Base-by-base conservation (phyloP, 169 alveolate genomes). In the Plasmodium vivax region DNA sequence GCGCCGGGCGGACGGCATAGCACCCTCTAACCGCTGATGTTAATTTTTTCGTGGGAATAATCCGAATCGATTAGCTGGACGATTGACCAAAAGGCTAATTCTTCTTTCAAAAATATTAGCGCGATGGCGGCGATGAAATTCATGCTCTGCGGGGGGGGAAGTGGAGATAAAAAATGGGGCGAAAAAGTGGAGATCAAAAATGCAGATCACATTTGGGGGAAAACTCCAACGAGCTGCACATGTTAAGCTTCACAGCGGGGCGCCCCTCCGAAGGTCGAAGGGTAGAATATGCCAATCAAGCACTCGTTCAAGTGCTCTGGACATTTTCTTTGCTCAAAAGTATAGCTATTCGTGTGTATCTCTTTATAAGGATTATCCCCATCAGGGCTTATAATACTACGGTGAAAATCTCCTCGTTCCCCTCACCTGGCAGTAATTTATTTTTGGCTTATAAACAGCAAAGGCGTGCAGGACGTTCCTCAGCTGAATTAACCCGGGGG, bases 41-140 rank as follows among this genome's bases (percentile, higher is more conserved):
- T 95, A 71, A 96, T 74, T 62, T 98, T 98, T 82, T 96, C 96
- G 74, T 94, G 96, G n/a, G 91, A 82, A 56, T 93, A 87, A 43
- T 93, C 93, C n/a, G 98, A 93, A 68, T 96, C 98, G 32, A 97
- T 92, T 84, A 97, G 93, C 92, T 97, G 98, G 16, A 96, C 97
- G 34, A 97, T 96, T 2, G 98, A 94, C 97, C 98, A 97, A 85
- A 97, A 97, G 38, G 98, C 98, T 41, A 93, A 75, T 81, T 96
- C 98, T 72, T 96, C 98, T 19, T 95, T 92, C 96, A 97, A 95
- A 92, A 97, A 96, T 72, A 97, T 92, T 84, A 97, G 95, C 80
- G 97, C 80, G 30, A 96, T 95, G 34, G 97, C 98, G 3, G 98
- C 98, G 56, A 97, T 62, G 83, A 96, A 97, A 84, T 97, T 97